Evolutionary conservation across 1,284 basidiomycete species (phyloP), one percentile per base, ranked within the genome.

Genomic region (Testicularia cyperi): DNA sequence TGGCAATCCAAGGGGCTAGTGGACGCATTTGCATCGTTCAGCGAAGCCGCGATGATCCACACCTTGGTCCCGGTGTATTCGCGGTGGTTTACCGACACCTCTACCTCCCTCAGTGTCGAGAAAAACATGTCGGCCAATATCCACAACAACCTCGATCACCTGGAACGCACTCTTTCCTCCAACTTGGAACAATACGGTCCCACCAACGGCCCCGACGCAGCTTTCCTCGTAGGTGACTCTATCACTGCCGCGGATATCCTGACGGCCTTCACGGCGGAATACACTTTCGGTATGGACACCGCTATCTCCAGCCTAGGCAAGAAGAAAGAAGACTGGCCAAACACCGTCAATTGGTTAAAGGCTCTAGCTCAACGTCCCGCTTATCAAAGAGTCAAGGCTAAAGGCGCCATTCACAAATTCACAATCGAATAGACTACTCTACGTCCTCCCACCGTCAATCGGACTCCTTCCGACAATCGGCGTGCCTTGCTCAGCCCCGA

Each of bases 21-120:
- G 1, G 44, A 52, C 19, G 9, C 35, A 2, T 52, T 36, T 37
- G 41, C 53, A 37, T 44, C 38, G 10, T 53, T 60, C 24, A 42
- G 40, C 18, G 56, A 60, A 25, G 48, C 44, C 0, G 53, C 48
- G 48, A 48, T 60, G 48, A 31, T 48, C 4, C 56, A 60, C 15
- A 38, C 56, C 7, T 38, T 60, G 2, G 48, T 48, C 2, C 38
- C 41, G 9, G 37, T 60, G 18, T 53, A 60, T 16, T 41, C 56
- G 1, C 37, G 41, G 2, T 60, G 49, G 48, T 53, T 48, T 15
- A 14, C 37, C 7, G 49, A 53, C 19, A 18, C 21, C 1, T 5
- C 15, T 0, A 34, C 44, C 0, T 39, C 49, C 1, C 18, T 12
- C 2, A n/a, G 7, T 0, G 45, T 60, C 28, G 49, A 60, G 14